Evolutionary conservation across 2,329 filamentous ascomycete genomes (phyloP).

Genomic region (Bipolaris victoriae): DNA sequence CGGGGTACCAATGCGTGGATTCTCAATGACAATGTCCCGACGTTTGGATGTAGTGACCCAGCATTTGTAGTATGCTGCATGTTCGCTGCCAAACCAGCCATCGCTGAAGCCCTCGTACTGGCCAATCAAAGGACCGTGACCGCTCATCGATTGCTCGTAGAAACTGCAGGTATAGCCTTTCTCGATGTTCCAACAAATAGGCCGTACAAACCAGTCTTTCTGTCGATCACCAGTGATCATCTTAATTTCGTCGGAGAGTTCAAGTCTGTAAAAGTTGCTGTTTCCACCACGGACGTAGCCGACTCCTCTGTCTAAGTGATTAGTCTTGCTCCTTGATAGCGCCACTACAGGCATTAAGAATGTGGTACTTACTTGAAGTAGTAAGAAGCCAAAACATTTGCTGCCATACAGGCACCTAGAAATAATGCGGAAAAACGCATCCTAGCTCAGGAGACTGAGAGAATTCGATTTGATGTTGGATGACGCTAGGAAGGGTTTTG

Average conservation of each 20-base stretch:
- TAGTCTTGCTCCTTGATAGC: not conserved
- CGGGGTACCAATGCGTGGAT: no score
- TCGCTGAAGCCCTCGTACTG: conserved; percentile 8
- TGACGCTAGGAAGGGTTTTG: not conserved
- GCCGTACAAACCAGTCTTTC: conserved; percentile 10
- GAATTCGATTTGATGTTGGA: not conserved
- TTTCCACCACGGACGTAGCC: conserved; percentile 6
- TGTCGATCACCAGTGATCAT: conserved; percentile 4
- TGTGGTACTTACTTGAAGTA: not conserved
- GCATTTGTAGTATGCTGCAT: conserved; percentile 18
- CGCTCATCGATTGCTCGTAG: conserved; percentile 7
- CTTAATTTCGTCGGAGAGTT: conserved; percentile 4
- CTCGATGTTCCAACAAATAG: conserved; percentile 9
- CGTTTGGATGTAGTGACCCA: not conserved
- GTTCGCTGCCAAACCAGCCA: conserved; percentile 5
- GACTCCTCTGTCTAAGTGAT: not conserved
- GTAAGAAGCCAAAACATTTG: not conserved
- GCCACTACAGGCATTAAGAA: not conserved
- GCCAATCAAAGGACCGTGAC: conserved; percentile 14
- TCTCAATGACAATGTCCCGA: not conserved
- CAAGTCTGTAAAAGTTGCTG: conserved; percentile 9
- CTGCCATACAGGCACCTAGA: not conserved
- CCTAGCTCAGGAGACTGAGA: not conserved
- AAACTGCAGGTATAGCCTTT: conserved; percentile 9
- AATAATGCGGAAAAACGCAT: not conserved